Evolutionary conservation across 23 red algal genomes (phyloP), one percentile per base, ranked within the genome.

Genomic region (Gracilaria caudata): DNA sequence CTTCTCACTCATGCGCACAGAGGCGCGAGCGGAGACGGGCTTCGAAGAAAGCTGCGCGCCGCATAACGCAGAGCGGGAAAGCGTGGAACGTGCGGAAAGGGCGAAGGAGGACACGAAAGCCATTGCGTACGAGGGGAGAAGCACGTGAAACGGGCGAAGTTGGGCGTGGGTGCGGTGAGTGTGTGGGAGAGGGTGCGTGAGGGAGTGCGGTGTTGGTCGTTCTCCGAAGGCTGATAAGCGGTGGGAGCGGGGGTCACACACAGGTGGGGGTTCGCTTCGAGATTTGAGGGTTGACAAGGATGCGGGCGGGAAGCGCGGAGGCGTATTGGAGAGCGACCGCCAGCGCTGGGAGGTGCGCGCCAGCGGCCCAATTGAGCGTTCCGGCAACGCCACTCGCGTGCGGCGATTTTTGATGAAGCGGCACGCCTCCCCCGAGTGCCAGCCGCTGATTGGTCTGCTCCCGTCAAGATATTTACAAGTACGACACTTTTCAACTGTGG

Each of bases 101-200:
- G 84, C 70, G 84, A 63, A 53, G 63, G 81, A 68, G 81, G 81
- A 70, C 21, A 70, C 44, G 81, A 85, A 60, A 3, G 57, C 57
- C 57, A 60, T 60, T 7, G 53, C 17, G 53, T 4, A 57, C 16
- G 53, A 57, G 53, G 21, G 9, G 53, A 21, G 53, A 57, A 23
- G 53, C n/a, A n/a, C n/a, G n/a, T n/a, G n/a, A n/a, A n/a, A n/a
- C n/a, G n/a, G n/a, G n/a, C n/a, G n/a, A 56, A 20, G 6, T 45
- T 45, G 10, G 41, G 41, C 41, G 49, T 1, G 49, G 13, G 49
- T 53, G 57, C 23, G 2, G 57, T 0, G 57, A 29, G 23, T 28
- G 14, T 20, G 25, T 3, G 57, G 25, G 57, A 28, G 23, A 28
- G 57, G 23, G 57, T 0, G 57, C 0, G 23, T 20, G 57, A 8